Base-by-base conservation (phyloP, 1,139 yeast species). In the Saccharomyces hybrid region DNA sequence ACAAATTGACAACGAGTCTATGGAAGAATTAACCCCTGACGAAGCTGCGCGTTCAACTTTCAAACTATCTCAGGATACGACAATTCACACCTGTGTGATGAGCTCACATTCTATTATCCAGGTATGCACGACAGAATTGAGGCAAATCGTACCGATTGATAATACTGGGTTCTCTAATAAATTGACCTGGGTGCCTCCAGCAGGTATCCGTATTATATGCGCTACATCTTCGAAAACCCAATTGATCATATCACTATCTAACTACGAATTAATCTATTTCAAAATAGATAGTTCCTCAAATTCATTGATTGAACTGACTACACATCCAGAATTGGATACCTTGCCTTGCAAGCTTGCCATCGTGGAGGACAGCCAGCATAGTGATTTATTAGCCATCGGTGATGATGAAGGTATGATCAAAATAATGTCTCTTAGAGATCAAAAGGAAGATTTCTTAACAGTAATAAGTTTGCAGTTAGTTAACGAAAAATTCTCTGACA, bases 131-230 rank as follows among this genome's bases (percentile, higher is more conserved):
- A 78, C 81, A 59, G 96, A 95, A n/a, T 74, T 93, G 29, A 76
- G 85, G 16, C 91, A 87, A 62, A 75, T 90, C 2, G 69, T 73
- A 3, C 74, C 75, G 31, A 64, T 66, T 26, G 58, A 61, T 1
- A 61, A 66, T 12, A 46, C 60, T 1, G 51, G 53, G 26, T 61
- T 53, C 2, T 61, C 57, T 34, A 46, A 52, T 29, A 60, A 61
- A 28, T 75, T 81, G 6, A 87, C 87, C 59, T 93, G 99, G 99
- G 76, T 72, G 47, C 89, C 97, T 1, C 96, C 97, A 0, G 84
- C 86, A 0, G 96, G 95, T 5, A 81, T 86, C 14, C 74, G 79
- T 31, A 78, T 93, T 47, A 64, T 79, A 0, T 72, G 75, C 28
- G 86, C 91, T 0, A 70, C 88, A 1, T 72, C 86, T 2, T 88